These are phyloP conservation scores for Purpureocillium takamizusanense DNA, from an alignment of 2,329 filamentous ascomycete genomes.

Conservation along the genomic window DNA sequence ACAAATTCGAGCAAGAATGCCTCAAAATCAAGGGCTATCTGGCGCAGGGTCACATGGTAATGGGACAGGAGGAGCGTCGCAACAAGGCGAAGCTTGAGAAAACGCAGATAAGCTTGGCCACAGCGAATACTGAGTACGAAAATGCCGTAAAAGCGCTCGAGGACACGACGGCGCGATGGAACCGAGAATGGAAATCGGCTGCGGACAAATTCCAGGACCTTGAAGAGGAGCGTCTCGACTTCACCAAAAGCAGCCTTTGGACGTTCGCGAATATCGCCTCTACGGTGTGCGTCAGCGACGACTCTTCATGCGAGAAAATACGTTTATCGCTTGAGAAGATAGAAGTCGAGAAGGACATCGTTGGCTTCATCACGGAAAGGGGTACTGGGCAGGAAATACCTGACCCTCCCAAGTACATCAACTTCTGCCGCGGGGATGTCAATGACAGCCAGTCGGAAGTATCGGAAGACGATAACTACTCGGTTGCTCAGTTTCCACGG, in stretches of 20 bases:
- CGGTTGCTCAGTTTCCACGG: conserved; percentile 89
- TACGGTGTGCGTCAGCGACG: conserved; percentile 95
- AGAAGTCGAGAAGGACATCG: conserved; percentile 94
- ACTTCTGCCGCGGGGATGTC: conserved; percentile 86
- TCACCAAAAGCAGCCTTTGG: conserved; percentile 96
- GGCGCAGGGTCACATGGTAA: conserved; percentile 98
- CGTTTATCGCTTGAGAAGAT: conserved; percentile 87
- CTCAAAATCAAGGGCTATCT: conserved; percentile 97
- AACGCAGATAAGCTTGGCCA: conserved; percentile 89
- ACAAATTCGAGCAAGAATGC: conserved; percentile 95
- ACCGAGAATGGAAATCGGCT: conserved; percentile 94
- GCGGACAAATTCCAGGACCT: conserved; percentile 99
- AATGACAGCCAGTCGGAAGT: conserved; percentile 73
- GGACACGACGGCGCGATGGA: conserved; percentile 93
- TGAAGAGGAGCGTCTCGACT: conserved; percentile 93
- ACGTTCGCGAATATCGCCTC: conserved; percentile 96
- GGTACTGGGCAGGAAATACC: conserved; percentile 97
- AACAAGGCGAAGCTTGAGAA: conserved; percentile 99
- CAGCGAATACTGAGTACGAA: conserved; percentile 89
- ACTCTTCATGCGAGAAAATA: conserved; percentile 93
- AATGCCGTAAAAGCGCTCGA: conserved; percentile 85
- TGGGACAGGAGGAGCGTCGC: conserved; percentile 97
- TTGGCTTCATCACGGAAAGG: conserved; percentile 74
- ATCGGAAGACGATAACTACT: conserved; percentile 83
- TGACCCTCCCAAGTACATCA: conserved; percentile 95